Evolutionary conservation across 345 rosid genomes (phyloP).

Genomic region (Hibiscus mutabilis): DNA sequence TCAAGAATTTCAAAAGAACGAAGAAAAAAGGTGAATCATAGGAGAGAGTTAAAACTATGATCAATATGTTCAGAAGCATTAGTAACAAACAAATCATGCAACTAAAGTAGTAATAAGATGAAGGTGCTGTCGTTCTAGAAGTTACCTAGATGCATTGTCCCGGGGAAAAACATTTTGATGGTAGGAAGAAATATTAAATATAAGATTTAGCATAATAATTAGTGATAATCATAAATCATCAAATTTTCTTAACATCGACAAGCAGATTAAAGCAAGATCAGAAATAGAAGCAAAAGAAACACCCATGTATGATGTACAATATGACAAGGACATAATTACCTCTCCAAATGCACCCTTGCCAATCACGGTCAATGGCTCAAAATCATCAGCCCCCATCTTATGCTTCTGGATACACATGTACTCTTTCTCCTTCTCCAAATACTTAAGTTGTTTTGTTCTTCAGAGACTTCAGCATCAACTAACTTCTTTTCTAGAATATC

Average conservation of each 20-base stretch:
- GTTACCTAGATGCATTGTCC: not conserved
- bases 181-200: not conserved
- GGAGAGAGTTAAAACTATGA: not conserved
- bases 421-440: constrained; percentile 90
- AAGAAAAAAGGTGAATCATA: too few relatives aligned
- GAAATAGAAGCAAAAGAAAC: not conserved
- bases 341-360: constrained; percentile 99
- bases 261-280: not conserved
- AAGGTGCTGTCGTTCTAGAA: not conserved
- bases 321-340: constrained; percentile 28
- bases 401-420: constrained; percentile 93
- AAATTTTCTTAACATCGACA: not conserved
- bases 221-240: not conserved
- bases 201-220: not conserved
- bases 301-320: not conserved
- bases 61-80: not conserved
- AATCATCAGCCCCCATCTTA: constrained; percentile 98
- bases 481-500: too few relatives aligned
- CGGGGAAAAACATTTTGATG: not conserved
- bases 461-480: too few relatives aligned
- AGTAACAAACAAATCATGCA: not conserved
- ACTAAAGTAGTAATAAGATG: not conserved
- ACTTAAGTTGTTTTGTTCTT: constrained; percentile 81
- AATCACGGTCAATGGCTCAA: constrained; percentile 96
- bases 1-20: not conserved